phyloP scores from a whole-genome alignment of 1,284 basidiomycete species.

The Tremellales sp. region DNA sequence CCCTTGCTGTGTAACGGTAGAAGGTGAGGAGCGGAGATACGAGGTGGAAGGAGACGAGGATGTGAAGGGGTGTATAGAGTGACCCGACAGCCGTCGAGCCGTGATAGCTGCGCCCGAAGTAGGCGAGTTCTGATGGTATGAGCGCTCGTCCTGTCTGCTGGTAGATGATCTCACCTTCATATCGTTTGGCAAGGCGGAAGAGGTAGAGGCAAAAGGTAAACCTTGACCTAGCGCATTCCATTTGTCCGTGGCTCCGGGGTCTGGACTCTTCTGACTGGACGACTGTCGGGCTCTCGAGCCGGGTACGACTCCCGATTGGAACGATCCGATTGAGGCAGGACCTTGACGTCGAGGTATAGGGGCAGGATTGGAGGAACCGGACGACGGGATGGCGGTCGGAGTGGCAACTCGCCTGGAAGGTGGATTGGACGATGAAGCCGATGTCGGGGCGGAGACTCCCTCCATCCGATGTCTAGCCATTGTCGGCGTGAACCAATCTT shows the following conservation, averaged over 20 bases:
- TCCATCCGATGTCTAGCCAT: conserved; percentile 33
- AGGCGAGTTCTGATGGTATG: too few species aligned
- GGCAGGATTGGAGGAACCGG: conserved; percentile 7
- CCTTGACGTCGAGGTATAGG: conserved; percentile 7
- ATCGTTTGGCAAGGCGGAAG: conserved; percentile 5
- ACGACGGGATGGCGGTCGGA: conserved; percentile 14
- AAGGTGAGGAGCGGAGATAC: conserved; percentile 25
- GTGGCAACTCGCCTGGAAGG: not conserved
- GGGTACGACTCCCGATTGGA: conserved; percentile 9
- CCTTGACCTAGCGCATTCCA: conserved; percentile 40
- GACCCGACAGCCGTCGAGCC: conserved; percentile 40
- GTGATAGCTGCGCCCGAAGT: conserved; percentile 25
- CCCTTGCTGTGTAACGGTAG: conserved; percentile 5
- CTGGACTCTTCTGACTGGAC: conserved; percentile 3
- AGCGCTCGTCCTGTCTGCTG: too few species aligned
- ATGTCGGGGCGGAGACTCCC: conserved; percentile 11
- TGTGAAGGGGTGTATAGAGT: conserved; percentile 42
- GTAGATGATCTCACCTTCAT: conserved; percentile 8
- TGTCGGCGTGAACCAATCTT: conserved; percentile 49
- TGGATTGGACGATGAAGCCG: not conserved
- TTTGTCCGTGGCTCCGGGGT: conserved; percentile 21
- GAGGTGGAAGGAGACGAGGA: conserved; percentile 41
- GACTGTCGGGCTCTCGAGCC: not conserved
- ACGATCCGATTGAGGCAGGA: conserved; percentile 27
- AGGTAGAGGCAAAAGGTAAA: conserved; percentile 38